Evolutionary conservation across 2,329 filamentous ascomycete species (phyloP).

Genomic region (Colletotrichum sidae): DNA sequence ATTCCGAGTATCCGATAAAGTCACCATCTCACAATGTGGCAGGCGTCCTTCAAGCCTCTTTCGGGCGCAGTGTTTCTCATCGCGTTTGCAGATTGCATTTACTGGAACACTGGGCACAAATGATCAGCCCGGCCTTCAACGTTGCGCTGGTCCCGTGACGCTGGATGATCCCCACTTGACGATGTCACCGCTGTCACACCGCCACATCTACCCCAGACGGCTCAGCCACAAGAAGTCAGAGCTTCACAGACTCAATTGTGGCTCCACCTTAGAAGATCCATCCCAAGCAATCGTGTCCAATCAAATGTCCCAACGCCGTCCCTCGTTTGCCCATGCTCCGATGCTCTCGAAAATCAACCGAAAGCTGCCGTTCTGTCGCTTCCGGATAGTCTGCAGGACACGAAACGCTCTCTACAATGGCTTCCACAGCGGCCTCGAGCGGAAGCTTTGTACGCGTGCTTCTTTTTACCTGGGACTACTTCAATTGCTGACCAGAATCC

Average conservation of each 20-base stretch:
- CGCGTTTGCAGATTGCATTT: too few relatives aligned
- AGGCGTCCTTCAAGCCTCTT: too few relatives aligned
- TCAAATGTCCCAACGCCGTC: slow-evolving; percentile 7
- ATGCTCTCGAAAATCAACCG: slow-evolving; percentile 32
- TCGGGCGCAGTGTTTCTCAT: too few relatives aligned
- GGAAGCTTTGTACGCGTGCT: slow-evolving; percentile 46
- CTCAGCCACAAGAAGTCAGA: not conserved
- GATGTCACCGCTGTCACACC: not conserved
- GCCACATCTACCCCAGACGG: not conserved
- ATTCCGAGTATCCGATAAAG: too few relatives aligned
- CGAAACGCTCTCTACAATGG: slow-evolving; percentile 45
- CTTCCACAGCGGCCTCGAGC: slow-evolving; percentile 45
- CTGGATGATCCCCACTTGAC: too few relatives aligned
- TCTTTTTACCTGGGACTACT: too few relatives aligned
- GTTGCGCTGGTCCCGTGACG: too few relatives aligned
- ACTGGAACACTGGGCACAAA: too few relatives aligned
- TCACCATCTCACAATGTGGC: too few relatives aligned
- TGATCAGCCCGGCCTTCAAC: too few relatives aligned
- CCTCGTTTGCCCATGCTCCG: slow-evolving; percentile 20
- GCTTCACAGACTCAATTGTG: slow-evolving; percentile 3
- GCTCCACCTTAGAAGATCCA: not conserved
- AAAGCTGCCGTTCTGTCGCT: slow-evolving; percentile 26
- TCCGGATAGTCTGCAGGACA: not conserved
- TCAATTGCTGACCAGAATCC: slow-evolving; percentile 37
- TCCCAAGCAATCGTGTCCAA: not conserved